Percentiles rank a stretch among this genome's conserved stretches.
Evolutionary conservation across 2,329 filamentous ascomycete genomes (phyloP).

Genomic region (Sclerotiophoma versabilis): DNA sequence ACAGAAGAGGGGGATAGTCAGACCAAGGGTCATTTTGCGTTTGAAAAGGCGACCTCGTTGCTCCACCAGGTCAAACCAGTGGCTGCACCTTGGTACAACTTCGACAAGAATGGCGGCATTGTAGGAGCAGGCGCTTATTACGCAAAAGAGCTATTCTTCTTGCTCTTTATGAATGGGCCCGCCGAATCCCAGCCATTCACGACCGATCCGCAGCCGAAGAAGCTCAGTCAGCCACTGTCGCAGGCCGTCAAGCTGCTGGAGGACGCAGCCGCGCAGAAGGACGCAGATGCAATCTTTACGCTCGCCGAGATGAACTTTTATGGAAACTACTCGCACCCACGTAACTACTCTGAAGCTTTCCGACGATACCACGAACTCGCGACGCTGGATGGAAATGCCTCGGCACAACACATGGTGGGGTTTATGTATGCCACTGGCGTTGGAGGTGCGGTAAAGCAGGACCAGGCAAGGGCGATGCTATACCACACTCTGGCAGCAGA

Average conservation of each 20-base stretch:
- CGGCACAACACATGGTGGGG: constrained; percentile 93
- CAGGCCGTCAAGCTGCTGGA: constrained; percentile 67
- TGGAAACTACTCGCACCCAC: constrained; percentile 88
- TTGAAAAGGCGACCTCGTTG: constrained; percentile 50
- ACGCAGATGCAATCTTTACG: constrained; percentile 85
- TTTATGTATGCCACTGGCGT: constrained; percentile 96
- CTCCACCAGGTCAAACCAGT: constrained; percentile 53
- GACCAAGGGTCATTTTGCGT: constrained; percentile 32
- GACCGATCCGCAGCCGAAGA: constrained; percentile 47
- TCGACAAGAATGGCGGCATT: constrained; percentile 63
- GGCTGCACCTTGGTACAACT: constrained; percentile 49
- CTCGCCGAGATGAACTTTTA: constrained; percentile 96
- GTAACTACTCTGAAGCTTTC: constrained; percentile 81
- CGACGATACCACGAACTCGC: constrained; percentile 81
- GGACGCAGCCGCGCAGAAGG: constrained; percentile 62
- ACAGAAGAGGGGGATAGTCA: constrained; percentile 19
- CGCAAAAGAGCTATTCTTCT: constrained; percentile 66
- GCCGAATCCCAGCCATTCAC: constrained; percentile 55
- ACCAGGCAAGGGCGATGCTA: constrained; percentile 89
- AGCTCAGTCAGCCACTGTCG: constrained; percentile 60
- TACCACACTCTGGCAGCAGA: constrained; percentile 95
- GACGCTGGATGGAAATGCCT: constrained; percentile 79
- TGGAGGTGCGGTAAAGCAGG: constrained; percentile 77
- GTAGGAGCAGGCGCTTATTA: constrained; percentile 66
- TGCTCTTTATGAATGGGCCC: constrained; percentile 71